Conservation (phyloP, 176 grass and related monocot genomes). For the Juncus inflexus region DNA sequence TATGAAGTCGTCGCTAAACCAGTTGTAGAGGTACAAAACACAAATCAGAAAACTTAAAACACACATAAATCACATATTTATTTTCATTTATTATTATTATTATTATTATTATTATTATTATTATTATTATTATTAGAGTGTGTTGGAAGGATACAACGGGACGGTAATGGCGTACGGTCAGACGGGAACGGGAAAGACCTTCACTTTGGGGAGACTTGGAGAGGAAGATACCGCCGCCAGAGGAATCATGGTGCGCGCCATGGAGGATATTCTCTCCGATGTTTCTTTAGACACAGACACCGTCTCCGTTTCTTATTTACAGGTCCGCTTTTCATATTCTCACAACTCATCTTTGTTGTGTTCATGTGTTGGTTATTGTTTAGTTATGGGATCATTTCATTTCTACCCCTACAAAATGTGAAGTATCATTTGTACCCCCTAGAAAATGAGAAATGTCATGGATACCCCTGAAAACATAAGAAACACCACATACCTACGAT, state of each 20-base stretch:
- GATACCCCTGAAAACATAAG: no score
- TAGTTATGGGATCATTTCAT: neutral
- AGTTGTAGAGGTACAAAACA: conserved; percentile 75
- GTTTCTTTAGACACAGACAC: conserved; percentile 61
- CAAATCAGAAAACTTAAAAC: neutral
- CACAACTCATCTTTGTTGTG: neutral
- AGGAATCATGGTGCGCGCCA: conserved; percentile 97
- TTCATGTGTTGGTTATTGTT: no score
- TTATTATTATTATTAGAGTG: conserved; percentile 58
- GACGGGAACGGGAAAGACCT: conserved; percentile 99
- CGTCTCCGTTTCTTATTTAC: conserved; percentile 90
- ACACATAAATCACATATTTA: neutral
- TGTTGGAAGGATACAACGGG: conserved; percentile 97
- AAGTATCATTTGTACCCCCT: no score
- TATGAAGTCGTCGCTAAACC: conserved; percentile 99
- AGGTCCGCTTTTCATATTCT: conserved; percentile 46
- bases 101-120: conserved; percentile 1
- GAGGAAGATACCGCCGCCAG: conserved; percentile 92
- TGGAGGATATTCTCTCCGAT: conserved; percentile 98
- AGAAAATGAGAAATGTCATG: no score
- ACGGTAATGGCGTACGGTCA: conserved; percentile 99
- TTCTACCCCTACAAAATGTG: neutral
- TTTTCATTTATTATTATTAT: conserved; percentile 15
- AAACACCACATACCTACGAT: neutral
- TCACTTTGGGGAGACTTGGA: conserved; percentile 96